phyloP scores from a whole-genome alignment of 2,329 filamentous ascomycete genomes.

The Aspergillus sp. region DNA sequence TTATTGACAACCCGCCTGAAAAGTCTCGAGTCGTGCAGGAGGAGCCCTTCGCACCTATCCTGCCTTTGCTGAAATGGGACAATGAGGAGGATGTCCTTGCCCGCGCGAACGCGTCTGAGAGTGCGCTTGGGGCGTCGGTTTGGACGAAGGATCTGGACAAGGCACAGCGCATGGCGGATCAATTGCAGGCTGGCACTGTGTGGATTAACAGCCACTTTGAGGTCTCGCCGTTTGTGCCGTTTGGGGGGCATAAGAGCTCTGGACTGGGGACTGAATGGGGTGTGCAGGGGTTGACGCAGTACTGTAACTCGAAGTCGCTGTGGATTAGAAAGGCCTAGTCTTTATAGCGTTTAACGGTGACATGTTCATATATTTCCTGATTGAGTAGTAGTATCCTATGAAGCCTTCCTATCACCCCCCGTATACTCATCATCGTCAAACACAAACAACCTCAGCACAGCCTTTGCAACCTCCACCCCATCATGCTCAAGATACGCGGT shows the following conservation, averaged over 20 bases:
- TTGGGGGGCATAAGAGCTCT: conserved; percentile 54
- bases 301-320: conserved; percentile 40
- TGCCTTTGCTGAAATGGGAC: conserved; percentile 62
- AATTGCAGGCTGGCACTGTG: conserved; percentile 58
- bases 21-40: conserved; percentile 57
- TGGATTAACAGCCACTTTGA: conserved; percentile 57
- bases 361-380: too few relatives aligned
- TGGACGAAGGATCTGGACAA: conserved; percentile 55
- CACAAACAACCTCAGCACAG: not conserved
- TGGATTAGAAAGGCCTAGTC: conserved; percentile 25
- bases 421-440: not conserved
- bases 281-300: conserved; percentile 38
- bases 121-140: conserved; percentile 58
- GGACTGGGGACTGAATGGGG: conserved; percentile 53
- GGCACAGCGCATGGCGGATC: conserved; percentile 54
- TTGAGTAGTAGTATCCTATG: too few relatives aligned
- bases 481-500: conserved; percentile 42
- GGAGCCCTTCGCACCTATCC: conserved; percentile 64
- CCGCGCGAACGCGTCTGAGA: conserved; percentile 55
- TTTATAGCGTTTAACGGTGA: not conserved
- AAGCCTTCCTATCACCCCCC: too few relatives aligned
- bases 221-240: conserved; percentile 35
- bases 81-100: conserved; percentile 60
- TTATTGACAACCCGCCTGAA: conserved; percentile 59
- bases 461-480: conserved; percentile 36